These are phyloP conservation scores for Phaeosphaeriaceae sp. DNA, from an alignment of 2,329 filamentous ascomycete genomes.

Conservation along the genomic window DNA sequence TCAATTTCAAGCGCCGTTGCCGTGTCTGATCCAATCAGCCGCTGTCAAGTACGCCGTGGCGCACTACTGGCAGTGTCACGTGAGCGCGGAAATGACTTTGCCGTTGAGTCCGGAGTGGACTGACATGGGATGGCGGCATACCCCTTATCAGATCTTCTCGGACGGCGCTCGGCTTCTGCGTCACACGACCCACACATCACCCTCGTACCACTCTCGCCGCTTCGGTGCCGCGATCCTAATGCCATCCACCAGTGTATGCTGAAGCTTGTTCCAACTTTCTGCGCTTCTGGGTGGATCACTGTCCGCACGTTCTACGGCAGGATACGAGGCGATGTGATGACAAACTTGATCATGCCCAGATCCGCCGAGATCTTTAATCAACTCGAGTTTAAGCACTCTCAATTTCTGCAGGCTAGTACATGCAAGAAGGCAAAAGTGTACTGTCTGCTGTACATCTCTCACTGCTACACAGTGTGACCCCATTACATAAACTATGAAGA, in stretches of 20 bases:
- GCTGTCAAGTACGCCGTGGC: not conserved
- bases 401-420: too few species aligned
- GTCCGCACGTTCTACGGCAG: not conserved
- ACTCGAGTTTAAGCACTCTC: too few species aligned
- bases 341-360: not conserved
- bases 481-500: too few species aligned
- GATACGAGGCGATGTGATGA: not conserved
- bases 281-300: not conserved
- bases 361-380: not conserved
- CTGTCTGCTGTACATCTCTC: too few species aligned
- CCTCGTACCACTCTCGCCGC: conserved; percentile 13
- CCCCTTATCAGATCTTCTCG: conserved; percentile 6
- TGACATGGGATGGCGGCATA: conserved; percentile 5
- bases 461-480: too few species aligned
- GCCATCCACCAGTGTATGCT: not conserved
- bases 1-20: conserved; percentile 4
- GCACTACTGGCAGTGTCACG: not conserved
- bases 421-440: too few species aligned
- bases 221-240: not conserved
- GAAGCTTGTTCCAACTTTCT: not conserved
- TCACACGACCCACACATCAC: conserved; percentile 10
- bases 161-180: conserved; percentile 5
- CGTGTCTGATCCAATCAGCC: not conserved
- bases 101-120: conserved; percentile 9
- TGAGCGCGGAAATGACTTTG: conserved; percentile 1